Evolutionary conservation across 73 alveolate genomes (phyloP), one percentile per base, ranked within the genome.

Genomic region (Paramecium primaurelia): DNA sequence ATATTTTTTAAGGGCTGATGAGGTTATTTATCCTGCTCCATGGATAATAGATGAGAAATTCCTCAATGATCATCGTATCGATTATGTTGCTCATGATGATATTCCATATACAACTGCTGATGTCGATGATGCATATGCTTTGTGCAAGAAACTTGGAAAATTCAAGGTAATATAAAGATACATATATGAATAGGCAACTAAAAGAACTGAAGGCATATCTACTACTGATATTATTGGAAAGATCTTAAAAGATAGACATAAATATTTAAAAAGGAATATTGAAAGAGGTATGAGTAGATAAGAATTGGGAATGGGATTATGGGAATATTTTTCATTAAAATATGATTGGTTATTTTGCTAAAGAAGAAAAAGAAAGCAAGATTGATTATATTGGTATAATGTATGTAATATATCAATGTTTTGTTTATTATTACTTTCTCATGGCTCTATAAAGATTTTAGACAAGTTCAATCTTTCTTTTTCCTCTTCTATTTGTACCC

Each of bases 401-500:
- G 18, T 73, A 59, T 77, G 69, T 49, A 75, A 77, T 30, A 30
- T 71, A 64, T 59, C 91, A 88, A 40, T 36, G 58, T 49, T 64
- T 32, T 18, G 69, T n/a, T 64, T 64, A 64, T 95, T 96, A 93
- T 92, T 93, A 77, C 88, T 89, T 95, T 86, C 88, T 95, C 92
- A 93, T 95, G 92, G 96, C 96, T 77, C 88, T 71, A 87, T 90
- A 88, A 59, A 95, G 96, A 49, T 75, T 95, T 86, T 95, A 92
- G 92, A 97, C 86, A 86, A 95, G 96, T 73, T 86, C 98, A 92
- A 97, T 94, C 96, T 97, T 97, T 69, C 92, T 87, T 92, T 93
- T 95, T 85, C 99, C 99, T 96, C 99, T 95, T 93, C 96, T 93
- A 91, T 97, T 98, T 92, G 99, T 97, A 40, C 99, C 99, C 89